Evolutionary conservation across 306 rosid species (phyloP).

Genomic region (Sicyos baderoa): DNA sequence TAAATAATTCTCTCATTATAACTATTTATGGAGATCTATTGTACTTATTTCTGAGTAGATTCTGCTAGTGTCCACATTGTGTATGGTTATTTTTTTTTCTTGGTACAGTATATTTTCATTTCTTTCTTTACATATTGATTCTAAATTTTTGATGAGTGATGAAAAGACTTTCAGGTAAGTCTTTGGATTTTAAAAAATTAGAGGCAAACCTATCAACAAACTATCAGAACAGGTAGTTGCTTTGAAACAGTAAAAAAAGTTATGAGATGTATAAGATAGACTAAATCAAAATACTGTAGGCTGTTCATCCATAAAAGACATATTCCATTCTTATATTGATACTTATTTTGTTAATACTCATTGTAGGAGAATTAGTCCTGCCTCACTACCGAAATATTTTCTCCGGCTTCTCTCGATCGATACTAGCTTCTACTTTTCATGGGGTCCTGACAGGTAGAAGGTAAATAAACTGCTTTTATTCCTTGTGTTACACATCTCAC

Average conservation of each 20-base stretch:
- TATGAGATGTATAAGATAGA: not conserved
- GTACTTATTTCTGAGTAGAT: not conserved
- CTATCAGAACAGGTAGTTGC: not conserved
- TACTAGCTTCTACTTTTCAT: conserved; percentile 34
- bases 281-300: not conserved
- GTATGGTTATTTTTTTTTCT: not conserved
- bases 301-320: not conserved
- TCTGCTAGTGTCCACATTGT: conserved; percentile 5
- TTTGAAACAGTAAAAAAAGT: not conserved
- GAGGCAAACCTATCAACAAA: not conserved
- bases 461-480: conserved; percentile 27
- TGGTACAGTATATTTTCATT: not conserved
- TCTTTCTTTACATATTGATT: not conserved
- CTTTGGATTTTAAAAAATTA: not conserved
- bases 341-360: not conserved
- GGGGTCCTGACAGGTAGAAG: conserved; percentile 77
- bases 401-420: conserved; percentile 31
- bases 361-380: conserved; percentile 37
- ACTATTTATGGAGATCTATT: not conserved
- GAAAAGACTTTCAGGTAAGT: not conserved
- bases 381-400: conserved; percentile 34
- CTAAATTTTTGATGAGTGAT: not conserved
- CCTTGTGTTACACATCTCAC: conserved; percentile 2
- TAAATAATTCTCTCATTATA: not conserved
- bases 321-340: not conserved